Evolutionary conservation across 139 green algal genomes (phyloP).

Genomic region (Chlorella sorokiniana): DNA sequence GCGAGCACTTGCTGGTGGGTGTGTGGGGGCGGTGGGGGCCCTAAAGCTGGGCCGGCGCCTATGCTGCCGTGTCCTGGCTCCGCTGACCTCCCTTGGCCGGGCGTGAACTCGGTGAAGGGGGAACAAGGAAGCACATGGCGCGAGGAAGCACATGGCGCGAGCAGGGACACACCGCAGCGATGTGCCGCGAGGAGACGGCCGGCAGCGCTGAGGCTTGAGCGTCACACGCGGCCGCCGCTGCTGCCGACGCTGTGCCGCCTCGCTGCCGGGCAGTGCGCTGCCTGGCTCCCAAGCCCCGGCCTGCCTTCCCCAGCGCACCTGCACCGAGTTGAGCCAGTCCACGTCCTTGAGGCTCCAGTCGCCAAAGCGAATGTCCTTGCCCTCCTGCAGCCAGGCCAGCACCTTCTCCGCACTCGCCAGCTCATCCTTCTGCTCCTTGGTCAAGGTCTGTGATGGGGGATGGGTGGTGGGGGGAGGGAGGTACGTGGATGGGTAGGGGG

Average conservation of each 20-base stretch:
- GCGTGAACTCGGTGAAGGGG: no score
- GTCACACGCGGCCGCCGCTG: no score
- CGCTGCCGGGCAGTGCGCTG: background rate
- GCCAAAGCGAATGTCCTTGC: constrained; percentile 84
- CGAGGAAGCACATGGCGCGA: no score
- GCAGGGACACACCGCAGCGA: background rate
- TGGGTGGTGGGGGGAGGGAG: background rate
- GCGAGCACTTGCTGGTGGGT: background rate
- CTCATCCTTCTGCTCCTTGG: constrained; percentile 91
- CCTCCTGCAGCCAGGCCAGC: constrained; percentile 65
- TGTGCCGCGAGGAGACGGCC: background rate
- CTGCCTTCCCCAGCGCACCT: constrained; percentile 1
- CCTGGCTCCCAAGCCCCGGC: no score
- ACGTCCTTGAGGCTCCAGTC: constrained; percentile 84
- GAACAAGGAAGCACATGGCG: no score
- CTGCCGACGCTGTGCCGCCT: no score
- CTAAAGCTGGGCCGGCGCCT: background rate
- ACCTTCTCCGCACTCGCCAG: constrained; percentile 65
- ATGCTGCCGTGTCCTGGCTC: no score
- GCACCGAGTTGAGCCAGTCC: constrained; percentile 84
- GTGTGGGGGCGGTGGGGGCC: background rate
- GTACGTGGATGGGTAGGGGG: background rate
- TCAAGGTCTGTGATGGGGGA: constrained; percentile 44
- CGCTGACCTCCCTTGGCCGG: no score
- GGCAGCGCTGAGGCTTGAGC: no score